Conservation (phyloP, 805 yeast genomes). For the Tetrapisispora namnaoensis region DNA sequence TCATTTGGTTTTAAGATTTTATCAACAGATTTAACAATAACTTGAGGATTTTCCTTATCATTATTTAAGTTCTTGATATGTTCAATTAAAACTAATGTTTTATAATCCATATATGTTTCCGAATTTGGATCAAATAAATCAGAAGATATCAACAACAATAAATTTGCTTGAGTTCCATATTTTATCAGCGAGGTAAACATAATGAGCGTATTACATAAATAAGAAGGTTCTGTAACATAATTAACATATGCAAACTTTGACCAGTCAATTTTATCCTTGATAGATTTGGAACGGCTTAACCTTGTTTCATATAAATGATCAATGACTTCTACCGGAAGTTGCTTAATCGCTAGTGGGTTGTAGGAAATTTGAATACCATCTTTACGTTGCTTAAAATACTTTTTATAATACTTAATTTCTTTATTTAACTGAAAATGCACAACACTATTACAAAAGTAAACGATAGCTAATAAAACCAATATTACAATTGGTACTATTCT, state of each 20-base stretch:
- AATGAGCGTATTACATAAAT: slow-evolving; percentile 44
- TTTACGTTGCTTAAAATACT: slow-evolving; percentile 18
- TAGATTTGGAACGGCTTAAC: slow-evolving; percentile 7
- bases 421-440: slow-evolving; percentile 24
- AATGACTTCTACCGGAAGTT: slow-evolving; percentile 21
- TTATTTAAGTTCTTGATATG: slow-evolving; percentile 4
- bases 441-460: slow-evolving; percentile 12
- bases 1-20: slow-evolving; percentile 17
- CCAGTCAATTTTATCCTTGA: slow-evolving; percentile 31
- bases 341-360: slow-evolving; percentile 25
- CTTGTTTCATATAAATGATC: slow-evolving; percentile 14
- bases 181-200: slow-evolving; percentile 35
- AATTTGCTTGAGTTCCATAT: slow-evolving; percentile 34
- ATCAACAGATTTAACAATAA: slow-evolving; percentile 20
- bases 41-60: slow-evolving; percentile 14
- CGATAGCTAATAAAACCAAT: slow-evolving; percentile 5
- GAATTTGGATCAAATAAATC: slow-evolving; percentile 14
- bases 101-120: neutral
- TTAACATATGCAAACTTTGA: slow-evolving; percentile 44
- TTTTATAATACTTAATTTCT: slow-evolving; percentile 23
- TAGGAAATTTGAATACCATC: slow-evolving; percentile 18
- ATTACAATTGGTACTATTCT: slow-evolving; percentile 9
- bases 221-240: slow-evolving; percentile 45
- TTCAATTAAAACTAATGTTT: neutral
- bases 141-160: slow-evolving; percentile 36